Evolutionary conservation across 1,284 basidiomycete genomes (phyloP), one percentile per base, ranked within the genome.

Genomic region (Cerrena zonata): DNA sequence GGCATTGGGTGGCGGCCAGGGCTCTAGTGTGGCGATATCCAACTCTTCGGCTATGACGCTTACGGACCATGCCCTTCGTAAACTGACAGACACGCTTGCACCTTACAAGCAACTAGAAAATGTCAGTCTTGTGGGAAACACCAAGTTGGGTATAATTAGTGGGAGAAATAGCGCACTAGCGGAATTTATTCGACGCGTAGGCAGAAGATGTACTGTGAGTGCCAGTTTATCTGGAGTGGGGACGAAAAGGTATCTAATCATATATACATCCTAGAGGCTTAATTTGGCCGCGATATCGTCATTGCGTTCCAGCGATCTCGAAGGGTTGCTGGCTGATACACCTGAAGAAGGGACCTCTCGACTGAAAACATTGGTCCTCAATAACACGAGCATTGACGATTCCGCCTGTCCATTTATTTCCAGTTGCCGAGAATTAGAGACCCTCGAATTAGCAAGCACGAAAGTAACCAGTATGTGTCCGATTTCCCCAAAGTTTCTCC

Each of bases 381-480:
- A 79, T 55, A 79, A 82, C 53, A 86, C 84, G 0, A 63, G 69
- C 2, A 71, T 87, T 25, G 80, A 80, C 47, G 84, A 86, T 52
- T 69, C 70, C 2, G 76, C 76, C 2, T 72, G 75, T 0, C 66
- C 65, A 1, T 85, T 70, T 57, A 72, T 87, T 36, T 69, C 79
- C 5, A 64, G 70, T 25, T 87, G 85, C 60, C 54, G 61, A 1
- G 57, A 64, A 3, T 69, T 87, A 22, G 63, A 64, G 26, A 70
- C 66, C 3, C 67, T 87, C 19, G 76, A 77, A 49, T 63, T 84
- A 12, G 76, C 75, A 1, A 74, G 78, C 10, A 86, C 85, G 0
- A 80, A 73, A 61, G 64, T 87, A 44, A 79, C 79, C 1, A 71
- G 84, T 84, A 49, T 27, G 73, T 60, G 26, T 30, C 44, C 30